These are phyloP conservation scores for Fomitopsis pinicola DNA, from an alignment of 1,284 basidiomycete species.

Conservation along the genomic window DNA sequence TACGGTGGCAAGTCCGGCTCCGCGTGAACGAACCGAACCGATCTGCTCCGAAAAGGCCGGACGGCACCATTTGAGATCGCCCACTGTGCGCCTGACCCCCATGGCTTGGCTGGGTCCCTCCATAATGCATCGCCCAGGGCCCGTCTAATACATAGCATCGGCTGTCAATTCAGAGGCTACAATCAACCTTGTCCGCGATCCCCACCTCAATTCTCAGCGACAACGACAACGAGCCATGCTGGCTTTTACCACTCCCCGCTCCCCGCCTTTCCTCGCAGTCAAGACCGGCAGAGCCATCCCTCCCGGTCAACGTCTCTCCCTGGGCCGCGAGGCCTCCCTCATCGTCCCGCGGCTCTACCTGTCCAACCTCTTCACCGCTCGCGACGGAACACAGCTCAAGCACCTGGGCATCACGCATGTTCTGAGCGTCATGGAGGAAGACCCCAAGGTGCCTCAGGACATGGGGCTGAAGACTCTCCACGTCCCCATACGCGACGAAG, in stretches of 20 bases:
- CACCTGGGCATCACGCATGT: slow-evolving; percentile 38
- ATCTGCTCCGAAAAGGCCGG: background rate
- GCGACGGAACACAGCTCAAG: slow-evolving; percentile 39
- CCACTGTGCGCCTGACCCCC: background rate
- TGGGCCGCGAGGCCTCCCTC: slow-evolving; percentile 15
- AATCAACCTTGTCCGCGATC: slow-evolving; percentile 2
- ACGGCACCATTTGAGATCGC: background rate
- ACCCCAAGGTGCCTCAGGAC: slow-evolving; percentile 36
- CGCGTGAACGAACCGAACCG: background rate
- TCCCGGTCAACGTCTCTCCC: slow-evolving; percentile 6
- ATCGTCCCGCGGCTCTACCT: slow-evolving; percentile 65
- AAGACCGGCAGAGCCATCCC: slow-evolving; percentile 8
- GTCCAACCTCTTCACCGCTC: slow-evolving; percentile 55
- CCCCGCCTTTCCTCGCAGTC: slow-evolving; percentile 8
- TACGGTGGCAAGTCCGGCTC: background rate
- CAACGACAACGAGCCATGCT: slow-evolving; percentile 10
- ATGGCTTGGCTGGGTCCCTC: background rate
- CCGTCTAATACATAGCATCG: too few relatives aligned
- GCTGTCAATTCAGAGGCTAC: background rate
- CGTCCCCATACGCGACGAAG: slow-evolving; percentile 29
- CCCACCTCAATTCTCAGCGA: background rate
- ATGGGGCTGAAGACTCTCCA: slow-evolving; percentile 28
- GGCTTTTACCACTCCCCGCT: slow-evolving; percentile 14
- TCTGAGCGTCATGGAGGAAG: slow-evolving; percentile 30
- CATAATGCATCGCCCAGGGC: background rate